Evolutionary conservation across 1,139 yeast genomes (phyloP), one percentile per base, ranked within the genome.

Genomic region (Magnusiomyces fungicola): DNA sequence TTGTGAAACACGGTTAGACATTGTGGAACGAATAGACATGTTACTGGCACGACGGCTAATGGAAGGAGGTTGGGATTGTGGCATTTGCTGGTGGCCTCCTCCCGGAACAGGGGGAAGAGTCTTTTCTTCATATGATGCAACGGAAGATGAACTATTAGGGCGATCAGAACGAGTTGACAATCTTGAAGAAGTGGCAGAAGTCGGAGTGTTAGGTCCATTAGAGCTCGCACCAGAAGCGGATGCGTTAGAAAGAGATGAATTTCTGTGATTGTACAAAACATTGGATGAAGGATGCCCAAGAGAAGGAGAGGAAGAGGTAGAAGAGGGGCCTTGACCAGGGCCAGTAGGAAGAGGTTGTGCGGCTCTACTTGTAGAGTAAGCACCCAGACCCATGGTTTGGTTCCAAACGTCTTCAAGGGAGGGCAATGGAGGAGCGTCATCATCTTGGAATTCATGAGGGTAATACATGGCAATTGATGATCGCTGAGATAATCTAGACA

Each of bases 371-470:
- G 38, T 18, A 14, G 7, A 7, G 9, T 6, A 34, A 34, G 23
- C n/a, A n/a, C 23, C 38, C 12, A 19, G 21, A 5, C 43, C 43
- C 19, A 14, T 18, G 10, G 43, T 27, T 9, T 16, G 19, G 22
- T 23, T n/a, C 37, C 29, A 23, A 2, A 47, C 30, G 23, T 50
- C 53, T 14, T 51, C 51, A 21, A 51, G 40, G 2, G 51, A 46
- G 5, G 65, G 65, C 24, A 72, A 60, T 9, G 69, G 68, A 9
- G 68, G 66, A 22, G 65, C 55, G 10, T 53, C 55, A 38, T 61
- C 62, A 40, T 57, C 69, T 3, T 19, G 27, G 23, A 56, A 57
- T 40, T 60, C 64, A 1, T 58, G 58, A 51, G 57, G 53, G 4
- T 57, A 53, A 1, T 56, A 52, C 18, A 59, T 63, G 0, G 64